Percentiles rank a stretch among this genome's conserved stretches.
These are phyloP conservation scores for Erodium texanum DNA, from an alignment of 441 rosid species.

Conservation along the genomic window DNA sequence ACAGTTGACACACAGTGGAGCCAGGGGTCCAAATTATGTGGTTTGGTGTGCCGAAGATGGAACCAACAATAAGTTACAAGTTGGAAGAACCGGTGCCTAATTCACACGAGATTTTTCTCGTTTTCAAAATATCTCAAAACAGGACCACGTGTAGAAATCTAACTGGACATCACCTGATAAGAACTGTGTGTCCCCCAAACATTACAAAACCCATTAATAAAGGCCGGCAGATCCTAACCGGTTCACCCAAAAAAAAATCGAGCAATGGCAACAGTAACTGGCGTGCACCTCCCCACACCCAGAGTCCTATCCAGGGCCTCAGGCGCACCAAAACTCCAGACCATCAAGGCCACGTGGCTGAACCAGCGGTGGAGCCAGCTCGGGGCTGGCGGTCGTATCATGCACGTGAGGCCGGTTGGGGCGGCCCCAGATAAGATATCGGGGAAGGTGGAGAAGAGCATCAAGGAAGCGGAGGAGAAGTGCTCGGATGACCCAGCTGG, in stretches of 20 bases:
- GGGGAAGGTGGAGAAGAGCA: slow-evolving; percentile 65
- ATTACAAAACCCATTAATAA: too few relatives aligned
- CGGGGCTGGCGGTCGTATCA: background rate
- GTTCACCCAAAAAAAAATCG: background rate
- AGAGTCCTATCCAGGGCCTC: slow-evolving; percentile 13
- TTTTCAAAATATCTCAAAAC: too few relatives aligned
- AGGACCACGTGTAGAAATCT: too few relatives aligned
- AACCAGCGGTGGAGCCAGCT: slow-evolving; percentile 43
- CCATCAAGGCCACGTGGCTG: slow-evolving; percentile 17
- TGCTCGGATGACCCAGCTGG: slow-evolving; percentile 56
- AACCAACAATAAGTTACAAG: background rate
- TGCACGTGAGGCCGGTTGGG: too few relatives aligned
- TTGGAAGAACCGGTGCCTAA: too few relatives aligned
- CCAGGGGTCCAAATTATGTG: background rate
- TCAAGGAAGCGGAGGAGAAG: slow-evolving; percentile 51
- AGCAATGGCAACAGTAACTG: slow-evolving; percentile 42
- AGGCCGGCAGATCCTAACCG: too few relatives aligned
- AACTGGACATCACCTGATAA: too few relatives aligned
- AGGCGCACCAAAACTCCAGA: too few relatives aligned
- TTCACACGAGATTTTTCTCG: too few relatives aligned
- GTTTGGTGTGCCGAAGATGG: background rate
- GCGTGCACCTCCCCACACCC: slow-evolving; percentile 43
- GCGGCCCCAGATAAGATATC: slow-evolving; percentile 61
- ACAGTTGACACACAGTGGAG: too few relatives aligned
- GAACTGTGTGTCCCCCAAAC: too few relatives aligned